These are phyloP conservation scores for Lactarius psammicola DNA, from an alignment of 768 basidiomycete species.

Conservation along the genomic window DNA sequence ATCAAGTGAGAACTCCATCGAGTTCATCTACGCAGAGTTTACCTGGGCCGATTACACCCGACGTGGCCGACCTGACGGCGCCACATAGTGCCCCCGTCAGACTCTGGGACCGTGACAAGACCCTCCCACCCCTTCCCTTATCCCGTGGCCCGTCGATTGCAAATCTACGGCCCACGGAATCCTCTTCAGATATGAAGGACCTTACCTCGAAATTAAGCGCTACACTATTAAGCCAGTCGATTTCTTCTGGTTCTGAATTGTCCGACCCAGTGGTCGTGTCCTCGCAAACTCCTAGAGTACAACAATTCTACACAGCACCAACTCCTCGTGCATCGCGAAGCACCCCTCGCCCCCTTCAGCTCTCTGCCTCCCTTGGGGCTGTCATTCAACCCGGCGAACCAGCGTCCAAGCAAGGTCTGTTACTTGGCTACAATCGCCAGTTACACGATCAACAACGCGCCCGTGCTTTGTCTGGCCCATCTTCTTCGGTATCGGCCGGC, in stretches of 20 bases:
- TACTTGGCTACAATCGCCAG: slow-evolving; percentile 29
- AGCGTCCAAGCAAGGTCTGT: slow-evolving; percentile 20
- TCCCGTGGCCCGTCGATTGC: slow-evolving; percentile 22
- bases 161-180: not conserved
- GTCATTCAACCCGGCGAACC: slow-evolving; percentile 27
- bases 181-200: slow-evolving; percentile 12
- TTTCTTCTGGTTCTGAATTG: slow-evolving; percentile 21
- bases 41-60: slow-evolving; percentile 24
- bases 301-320: slow-evolving; percentile 3
- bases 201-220: not conserved
- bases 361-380: slow-evolving; percentile 13
- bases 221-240: slow-evolving; percentile 1
- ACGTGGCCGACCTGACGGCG: slow-evolving; percentile 7
- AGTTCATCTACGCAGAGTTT: slow-evolving; percentile 27
- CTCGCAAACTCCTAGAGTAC: slow-evolving; percentile 9
- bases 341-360: slow-evolving; percentile 28
- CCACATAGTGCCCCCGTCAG: not conserved
- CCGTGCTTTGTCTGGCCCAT: slow-evolving; percentile 16
- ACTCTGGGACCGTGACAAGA: slow-evolving; percentile 27
- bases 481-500: not conserved
- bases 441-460: slow-evolving; percentile 29
- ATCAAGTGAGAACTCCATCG: slow-evolving; percentile 24
- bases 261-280: slow-evolving; percentile 11
- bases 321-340: slow-evolving; percentile 9
- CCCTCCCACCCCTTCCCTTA: slow-evolving; percentile 27